Evolutionary conservation across 192 early-diverging fungal species (phyloP).

Genomic region (Powellomyces hirtus): DNA sequence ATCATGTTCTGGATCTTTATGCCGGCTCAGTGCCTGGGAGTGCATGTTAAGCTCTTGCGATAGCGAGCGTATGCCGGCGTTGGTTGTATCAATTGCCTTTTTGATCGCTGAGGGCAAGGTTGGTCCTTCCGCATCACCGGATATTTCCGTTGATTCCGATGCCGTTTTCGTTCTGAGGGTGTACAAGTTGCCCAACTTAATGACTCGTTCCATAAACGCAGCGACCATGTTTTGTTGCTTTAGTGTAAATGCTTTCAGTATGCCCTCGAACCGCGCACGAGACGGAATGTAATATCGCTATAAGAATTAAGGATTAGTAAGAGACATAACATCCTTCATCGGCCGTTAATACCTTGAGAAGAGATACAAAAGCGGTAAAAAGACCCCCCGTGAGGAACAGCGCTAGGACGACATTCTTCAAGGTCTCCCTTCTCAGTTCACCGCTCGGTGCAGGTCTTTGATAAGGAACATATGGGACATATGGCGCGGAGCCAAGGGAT

Average conservation of each 20-base stretch:
- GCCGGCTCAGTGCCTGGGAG: too few species aligned
- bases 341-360: background rate
- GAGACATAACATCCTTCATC: background rate
- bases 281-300: background rate
- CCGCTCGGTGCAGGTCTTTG: background rate
- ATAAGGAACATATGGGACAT: background rate
- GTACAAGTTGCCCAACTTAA: background rate
- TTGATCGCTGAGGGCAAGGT: too few species aligned
- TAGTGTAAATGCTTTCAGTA: background rate
- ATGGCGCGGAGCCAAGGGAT: too few species aligned
- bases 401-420: background rate
- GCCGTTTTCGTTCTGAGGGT: too few species aligned
- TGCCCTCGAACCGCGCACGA: background rate
- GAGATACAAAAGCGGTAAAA: background rate
- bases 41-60: too few species aligned
- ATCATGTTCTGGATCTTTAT: background rate
- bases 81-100: too few species aligned
- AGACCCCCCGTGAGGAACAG: background rate
- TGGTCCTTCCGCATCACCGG: too few species aligned
- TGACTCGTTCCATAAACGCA: background rate
- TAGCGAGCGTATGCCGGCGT: too few species aligned
- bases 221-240: background rate
- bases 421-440: background rate
- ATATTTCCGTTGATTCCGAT: too few species aligned
- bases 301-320: background rate